Conservation (phyloP, 108 stramenopile genomes). For the Nitzschia putrida region DNA sequence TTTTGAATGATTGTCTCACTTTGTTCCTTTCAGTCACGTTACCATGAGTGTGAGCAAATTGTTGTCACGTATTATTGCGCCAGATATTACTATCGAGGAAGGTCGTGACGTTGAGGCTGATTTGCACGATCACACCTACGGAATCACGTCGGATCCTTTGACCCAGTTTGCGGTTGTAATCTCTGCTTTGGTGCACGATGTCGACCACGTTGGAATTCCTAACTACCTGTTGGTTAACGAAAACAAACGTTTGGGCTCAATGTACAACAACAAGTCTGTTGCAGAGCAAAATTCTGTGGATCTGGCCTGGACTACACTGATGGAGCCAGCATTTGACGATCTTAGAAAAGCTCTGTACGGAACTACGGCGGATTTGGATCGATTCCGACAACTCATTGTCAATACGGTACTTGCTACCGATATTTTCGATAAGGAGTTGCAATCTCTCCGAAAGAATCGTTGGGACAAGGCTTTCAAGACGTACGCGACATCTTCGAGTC, state of each 20-base stretch:
- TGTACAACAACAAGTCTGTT: conserved; percentile 39
- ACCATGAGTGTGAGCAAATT: conserved; percentile 48
- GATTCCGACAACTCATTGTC: conserved; percentile 56
- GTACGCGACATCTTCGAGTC: background rate
- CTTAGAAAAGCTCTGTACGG: conserved; percentile 41
- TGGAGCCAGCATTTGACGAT: conserved; percentile 44
- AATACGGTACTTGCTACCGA: conserved; percentile 59
- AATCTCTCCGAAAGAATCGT: conserved; percentile 34
- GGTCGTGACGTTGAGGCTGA: conserved; percentile 2
- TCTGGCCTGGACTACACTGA: conserved; percentile 50
- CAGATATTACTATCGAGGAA: conserved; percentile 27
- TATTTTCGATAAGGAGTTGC: conserved; percentile 50
- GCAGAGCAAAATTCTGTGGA: conserved; percentile 55
- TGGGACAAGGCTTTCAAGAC: conserved; percentile 58
- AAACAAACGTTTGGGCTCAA: conserved; percentile 20
- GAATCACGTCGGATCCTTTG: conserved; percentile 56
- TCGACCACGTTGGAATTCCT: conserved; percentile 60
- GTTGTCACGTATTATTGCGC: conserved; percentile 41
- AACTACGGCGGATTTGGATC: conserved; percentile 32
- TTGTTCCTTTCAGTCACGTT: conserved; percentile 37
- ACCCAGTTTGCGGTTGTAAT: conserved; percentile 58
- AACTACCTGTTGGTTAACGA: conserved; percentile 58
- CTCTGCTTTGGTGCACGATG: conserved; percentile 65
- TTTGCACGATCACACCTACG: conserved; percentile 44
- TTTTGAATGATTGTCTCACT: background rate